Evolutionary conservation across 73 alveolate genomes (phyloP).

Genomic region (Paraurostyla sp.): DNA sequence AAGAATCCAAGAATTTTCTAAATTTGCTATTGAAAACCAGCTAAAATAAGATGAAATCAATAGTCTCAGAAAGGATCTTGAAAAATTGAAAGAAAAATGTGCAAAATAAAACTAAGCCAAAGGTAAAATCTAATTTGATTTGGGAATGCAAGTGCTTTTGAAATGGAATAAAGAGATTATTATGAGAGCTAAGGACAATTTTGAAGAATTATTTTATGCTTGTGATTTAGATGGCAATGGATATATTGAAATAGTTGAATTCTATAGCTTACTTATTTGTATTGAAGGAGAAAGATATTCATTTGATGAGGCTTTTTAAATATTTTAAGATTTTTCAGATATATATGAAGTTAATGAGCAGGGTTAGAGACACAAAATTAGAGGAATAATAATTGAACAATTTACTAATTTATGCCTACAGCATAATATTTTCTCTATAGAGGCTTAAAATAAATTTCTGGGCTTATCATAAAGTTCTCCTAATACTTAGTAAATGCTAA

Average conservation of each 20-base stretch:
- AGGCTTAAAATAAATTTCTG: background rate
- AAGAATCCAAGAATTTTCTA: background rate
- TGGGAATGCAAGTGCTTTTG: background rate
- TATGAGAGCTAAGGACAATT: background rate
- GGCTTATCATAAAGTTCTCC: background rate
- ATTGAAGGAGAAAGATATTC: background rate
- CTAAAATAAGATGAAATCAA: background rate
- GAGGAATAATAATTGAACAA: background rate
- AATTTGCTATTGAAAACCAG: background rate
- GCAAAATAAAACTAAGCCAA: background rate
- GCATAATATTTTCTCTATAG: background rate
- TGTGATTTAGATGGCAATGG: background rate
- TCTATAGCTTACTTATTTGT: background rate
- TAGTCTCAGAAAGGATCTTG: background rate
- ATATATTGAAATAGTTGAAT: background rate
- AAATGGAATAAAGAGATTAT: background rate
- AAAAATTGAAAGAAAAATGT: background rate
- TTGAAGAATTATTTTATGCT: background rate
- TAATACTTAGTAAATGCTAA: too few species aligned
- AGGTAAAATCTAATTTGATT: background rate
- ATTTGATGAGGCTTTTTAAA: background rate
- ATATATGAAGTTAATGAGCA: background rate
- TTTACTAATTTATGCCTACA: background rate
- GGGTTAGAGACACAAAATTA: background rate
- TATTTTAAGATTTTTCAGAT: too few species aligned